These are phyloP conservation scores for Camelina hispida DNA, from an alignment of 345 rosid genomes.

Conservation along the genomic window DNA sequence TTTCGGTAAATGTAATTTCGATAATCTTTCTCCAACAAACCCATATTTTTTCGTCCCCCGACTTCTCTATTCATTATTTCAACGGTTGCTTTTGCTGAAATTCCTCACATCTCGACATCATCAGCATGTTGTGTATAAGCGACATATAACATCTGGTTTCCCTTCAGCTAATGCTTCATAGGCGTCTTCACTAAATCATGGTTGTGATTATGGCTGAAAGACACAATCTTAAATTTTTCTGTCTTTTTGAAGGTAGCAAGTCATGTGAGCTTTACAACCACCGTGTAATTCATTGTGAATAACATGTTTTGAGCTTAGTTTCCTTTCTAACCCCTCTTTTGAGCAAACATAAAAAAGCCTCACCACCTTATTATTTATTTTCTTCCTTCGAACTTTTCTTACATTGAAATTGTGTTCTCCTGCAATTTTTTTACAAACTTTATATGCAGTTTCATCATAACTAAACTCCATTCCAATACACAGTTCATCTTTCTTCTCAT, in stretches of 20 bases:
- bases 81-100: slow-evolving; percentile 9
- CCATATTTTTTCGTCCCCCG: slow-evolving; percentile 6
- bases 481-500: slow-evolving; percentile 2
- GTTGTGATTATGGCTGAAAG: neutral
- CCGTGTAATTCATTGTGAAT: neutral
- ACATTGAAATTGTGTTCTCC: neutral
- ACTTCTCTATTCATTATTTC: slow-evolving; percentile 12
- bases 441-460: neutral
- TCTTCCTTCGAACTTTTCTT: neutral
- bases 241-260: slow-evolving; percentile 7
- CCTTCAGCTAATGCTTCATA: slow-evolving; percentile 16
- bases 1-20: neutral
- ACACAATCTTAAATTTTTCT: neutral
- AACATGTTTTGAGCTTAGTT: neutral
- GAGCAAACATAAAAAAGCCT: neutral
- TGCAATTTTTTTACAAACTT: neutral
- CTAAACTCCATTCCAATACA: neutral
- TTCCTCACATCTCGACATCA: slow-evolving; percentile 11
- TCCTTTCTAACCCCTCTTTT: slow-evolving; percentile 3
- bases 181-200: slow-evolving; percentile 12
- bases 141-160: neutral
- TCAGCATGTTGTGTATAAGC: slow-evolving; percentile 6
- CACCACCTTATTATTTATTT: neutral
- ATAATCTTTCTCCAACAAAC: slow-evolving; percentile 6
- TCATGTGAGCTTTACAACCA: slow-evolving; percentile 20